Base-by-base conservation (phyloP, 345 rosid genomes). In the Barbarea vulgaris region DNA sequence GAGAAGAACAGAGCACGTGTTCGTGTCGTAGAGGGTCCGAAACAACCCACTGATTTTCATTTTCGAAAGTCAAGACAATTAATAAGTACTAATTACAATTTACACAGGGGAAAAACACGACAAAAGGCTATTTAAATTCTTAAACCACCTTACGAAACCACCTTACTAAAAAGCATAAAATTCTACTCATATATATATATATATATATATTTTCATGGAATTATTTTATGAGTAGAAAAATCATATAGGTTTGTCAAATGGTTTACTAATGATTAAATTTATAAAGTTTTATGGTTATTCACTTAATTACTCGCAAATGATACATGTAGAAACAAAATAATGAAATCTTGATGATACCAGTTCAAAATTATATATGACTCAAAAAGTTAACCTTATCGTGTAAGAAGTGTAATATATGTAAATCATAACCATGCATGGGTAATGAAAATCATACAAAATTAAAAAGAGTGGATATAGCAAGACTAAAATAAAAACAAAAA, bases 1-100 rank as follows among this genome's bases (percentile, higher is more conserved):
- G 63, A 76, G n/a, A 76, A 51, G 63, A 68, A 75, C 63, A 68
- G 37, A 9, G 63, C 69, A 68, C 64, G 69, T 68, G 79, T 75
- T 68, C 53, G 36, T 67, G 15, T 68, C 69, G 63, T 51, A 51
- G 46, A 59, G 73, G 50, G 46, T 41, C 68, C 69, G 15, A 59
- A 37, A 75, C 44, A 31, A 36, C 36, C 14, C 24, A 58, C 25
- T 42, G 66, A 22, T 50, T 28, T 25, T 34, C 54, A 12, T 36
- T 25, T 34, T 25, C 21, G 7, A 48, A 36, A 27, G 73, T 66
- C 59, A 34, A 47, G 5, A 17, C 31, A 56, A 65, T 5, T 14
- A 25, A 30, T 44, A 50, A 47, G 15, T 74, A 18, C 2, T 2
- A 2, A 25, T 33, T 63, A n/a, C 51, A 17, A 46, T 8, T 0